Conservation (phyloP, 2,329 filamentous ascomycete genomes). For the Setomelanomma holmii region DNA sequence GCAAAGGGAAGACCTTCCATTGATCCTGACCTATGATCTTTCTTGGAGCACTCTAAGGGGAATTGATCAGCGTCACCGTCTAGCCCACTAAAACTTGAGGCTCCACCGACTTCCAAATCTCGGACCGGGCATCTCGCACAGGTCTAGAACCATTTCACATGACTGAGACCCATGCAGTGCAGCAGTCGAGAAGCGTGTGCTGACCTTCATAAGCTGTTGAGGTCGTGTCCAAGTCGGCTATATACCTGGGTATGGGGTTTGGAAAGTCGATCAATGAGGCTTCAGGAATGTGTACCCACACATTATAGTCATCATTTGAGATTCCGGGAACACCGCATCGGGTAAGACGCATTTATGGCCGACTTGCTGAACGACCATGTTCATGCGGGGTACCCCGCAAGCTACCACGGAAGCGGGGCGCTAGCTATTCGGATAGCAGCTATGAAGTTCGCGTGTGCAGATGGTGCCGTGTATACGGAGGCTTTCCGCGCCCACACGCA, state of each 20-base stretch:
- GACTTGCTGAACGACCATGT: conserved; percentile 7
- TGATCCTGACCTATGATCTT: conserved; percentile 4
- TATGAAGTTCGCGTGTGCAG: conserved; percentile 9
- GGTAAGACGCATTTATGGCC: conserved; percentile 11
- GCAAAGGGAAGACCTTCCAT: not conserved
- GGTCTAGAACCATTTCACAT: not conserved
- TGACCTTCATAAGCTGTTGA: not conserved
- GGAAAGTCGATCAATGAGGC: not conserved
- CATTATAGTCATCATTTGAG: conserved; percentile 3
- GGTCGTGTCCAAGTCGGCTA: not conserved
- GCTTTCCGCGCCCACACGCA: conserved; percentile 10
- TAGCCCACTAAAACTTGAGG: not conserved
- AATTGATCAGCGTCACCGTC: conserved; percentile 4
- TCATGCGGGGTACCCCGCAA: conserved; percentile 34
- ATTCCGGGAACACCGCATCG: conserved; percentile 12
- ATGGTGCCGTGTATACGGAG: conserved; percentile 12
- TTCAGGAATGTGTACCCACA: not conserved
- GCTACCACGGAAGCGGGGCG: conserved; percentile 14
- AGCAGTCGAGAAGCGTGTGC: not conserved
- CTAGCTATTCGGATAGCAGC: conserved; percentile 18
- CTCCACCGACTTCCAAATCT: not conserved
- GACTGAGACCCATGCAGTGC: not conserved
- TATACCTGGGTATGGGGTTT: not conserved
- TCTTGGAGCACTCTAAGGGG: not conserved
- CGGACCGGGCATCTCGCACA: not conserved